These are phyloP conservation scores for Cutaneotrichosporon mucoides DNA, from an alignment of 1,284 basidiomycete genomes.

Conservation along the genomic window DNA sequence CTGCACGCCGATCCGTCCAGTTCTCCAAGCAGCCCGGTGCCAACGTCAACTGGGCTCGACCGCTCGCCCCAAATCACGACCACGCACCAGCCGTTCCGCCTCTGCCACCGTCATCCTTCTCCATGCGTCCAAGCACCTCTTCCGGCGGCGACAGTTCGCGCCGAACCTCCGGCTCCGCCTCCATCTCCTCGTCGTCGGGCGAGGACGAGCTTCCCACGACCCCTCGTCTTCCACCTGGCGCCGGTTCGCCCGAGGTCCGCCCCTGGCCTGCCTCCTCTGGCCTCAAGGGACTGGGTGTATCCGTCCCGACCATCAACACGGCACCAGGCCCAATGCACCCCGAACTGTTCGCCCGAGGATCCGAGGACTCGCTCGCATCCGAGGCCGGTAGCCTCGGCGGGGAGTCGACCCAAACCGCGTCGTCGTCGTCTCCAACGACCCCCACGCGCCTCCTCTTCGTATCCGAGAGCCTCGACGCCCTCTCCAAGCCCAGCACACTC, in stretches of 20 bases:
- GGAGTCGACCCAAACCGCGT: constrained; percentile 10
- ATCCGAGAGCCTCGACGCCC: constrained; percentile 22
- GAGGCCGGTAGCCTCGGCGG: constrained; percentile 10
- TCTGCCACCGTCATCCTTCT: neutral
- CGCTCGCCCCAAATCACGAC: neutral
- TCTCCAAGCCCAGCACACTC: constrained; percentile 25
- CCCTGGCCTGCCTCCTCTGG: neutral
- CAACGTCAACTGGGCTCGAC: neutral
- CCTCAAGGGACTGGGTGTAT: neutral
- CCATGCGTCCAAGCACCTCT: neutral
- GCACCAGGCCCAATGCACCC: neutral
- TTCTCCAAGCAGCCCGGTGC: neutral
- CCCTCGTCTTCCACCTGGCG: neutral
- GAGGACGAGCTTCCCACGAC: neutral
- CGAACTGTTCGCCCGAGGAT: neutral
- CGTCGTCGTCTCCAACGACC: constrained; percentile 9
- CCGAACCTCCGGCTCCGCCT: neutral
- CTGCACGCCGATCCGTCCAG: constrained; percentile 2
- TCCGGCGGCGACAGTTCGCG: neutral
- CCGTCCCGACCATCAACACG: neutral
- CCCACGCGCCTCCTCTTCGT: constrained; percentile 22
- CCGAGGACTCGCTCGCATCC: neutral
- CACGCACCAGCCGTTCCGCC: neutral
- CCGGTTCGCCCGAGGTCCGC: neutral
- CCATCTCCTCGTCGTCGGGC: neutral